Base-by-base conservation (phyloP, 2,329 filamentous ascomycete species). In the Neoascochyta sp. region DNA sequence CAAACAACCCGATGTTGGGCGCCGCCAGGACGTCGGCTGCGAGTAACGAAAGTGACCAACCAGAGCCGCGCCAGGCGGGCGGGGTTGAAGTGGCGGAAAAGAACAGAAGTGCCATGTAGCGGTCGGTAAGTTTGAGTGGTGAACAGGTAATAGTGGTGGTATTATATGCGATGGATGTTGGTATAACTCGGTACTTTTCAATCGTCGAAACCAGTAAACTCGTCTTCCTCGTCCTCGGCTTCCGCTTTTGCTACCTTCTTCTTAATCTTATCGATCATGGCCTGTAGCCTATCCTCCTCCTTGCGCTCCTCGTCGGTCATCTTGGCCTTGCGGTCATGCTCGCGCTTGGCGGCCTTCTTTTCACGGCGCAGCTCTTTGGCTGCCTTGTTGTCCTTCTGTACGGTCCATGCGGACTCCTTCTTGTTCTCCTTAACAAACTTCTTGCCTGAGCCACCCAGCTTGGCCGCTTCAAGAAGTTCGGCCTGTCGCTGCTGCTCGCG, bases 401-500 rank as follows among this genome's bases (percentile, higher is more conserved):
- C 46, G 3, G 52, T 63, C 61, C 60, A 63, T 4, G 59, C 58
- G 4, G 39, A 44, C 7, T 52, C 50, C 29, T 52, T 41, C 33
- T 46, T 52, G 2, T 53, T 45, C 20, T 54, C 51, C 17, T 50
- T 50, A 3, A 45, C 43, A 19, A 50, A 45, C 18, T 46, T 39
- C 32, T 52, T 51, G 26, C 44, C 35, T 1, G 27, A 38, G 16
- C 41, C 31, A 22, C 27, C 39, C 22, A 60, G 61, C 22, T 46
- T 44, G n/a, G 49, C 43, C 10, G 41, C 42, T 8, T 43, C 41
- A 11, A 47, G 46, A n/a, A 54, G 29, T 29, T 65, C 61, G 17
- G 56, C 61, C n/a, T 52, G 47, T 8, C 69, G 56, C 25, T 63
- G 60, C 30, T 58, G 50, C 48, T 73, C 69, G 3, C 67, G 55